phyloP scores from a whole-genome alignment of 2,329 filamentous ascomycete species.

The Ophiosphaerella herpotricha region DNA sequence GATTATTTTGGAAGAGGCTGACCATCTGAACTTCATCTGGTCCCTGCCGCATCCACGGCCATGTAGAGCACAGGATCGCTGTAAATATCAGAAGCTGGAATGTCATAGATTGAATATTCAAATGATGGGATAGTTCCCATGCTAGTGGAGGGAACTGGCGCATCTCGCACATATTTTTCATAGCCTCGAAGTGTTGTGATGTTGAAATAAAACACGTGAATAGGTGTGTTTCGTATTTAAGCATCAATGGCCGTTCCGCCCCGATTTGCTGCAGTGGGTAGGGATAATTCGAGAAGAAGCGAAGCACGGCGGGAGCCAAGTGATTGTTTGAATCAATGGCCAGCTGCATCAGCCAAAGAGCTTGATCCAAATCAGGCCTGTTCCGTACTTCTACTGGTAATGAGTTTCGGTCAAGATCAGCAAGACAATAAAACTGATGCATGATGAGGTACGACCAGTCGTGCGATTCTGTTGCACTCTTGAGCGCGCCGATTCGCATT shows the following conservation, averaged over 20 bases:
- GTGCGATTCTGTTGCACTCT: constrained; percentile 37
- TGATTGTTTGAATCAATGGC: constrained; percentile 54
- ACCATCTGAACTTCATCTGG: constrained; percentile 12
- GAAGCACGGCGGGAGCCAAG: constrained; percentile 47
- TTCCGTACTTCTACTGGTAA: constrained; percentile 48
- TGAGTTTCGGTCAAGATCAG: constrained; percentile 34
- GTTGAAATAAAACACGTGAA: constrained; percentile 51
- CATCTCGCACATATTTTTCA: constrained; percentile 22
- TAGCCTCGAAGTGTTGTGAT: constrained; percentile 13
- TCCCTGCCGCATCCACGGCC: constrained; percentile 21
- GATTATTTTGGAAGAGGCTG: constrained; percentile 10
- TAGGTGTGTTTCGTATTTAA: constrained; percentile 39
- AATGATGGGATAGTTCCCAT: constrained; percentile 57
- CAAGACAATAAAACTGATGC: constrained; percentile 37
- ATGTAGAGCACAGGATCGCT: constrained; percentile 52
- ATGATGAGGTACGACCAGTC: constrained; percentile 37
- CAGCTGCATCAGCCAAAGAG: constrained; percentile 46
- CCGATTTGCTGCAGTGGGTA: constrained; percentile 29
- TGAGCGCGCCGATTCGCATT: constrained; percentile 32
- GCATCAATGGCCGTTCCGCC: constrained; percentile 28
- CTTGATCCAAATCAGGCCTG: constrained; percentile 30
- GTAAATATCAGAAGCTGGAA: constrained; percentile 62
- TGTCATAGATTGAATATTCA: constrained; percentile 56
- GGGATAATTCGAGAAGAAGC: constrained; percentile 58
- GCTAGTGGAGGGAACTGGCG: constrained; percentile 59